Base-by-base conservation (phyloP, 768 basidiomycete genomes). In the Pholiota molesta region DNA sequence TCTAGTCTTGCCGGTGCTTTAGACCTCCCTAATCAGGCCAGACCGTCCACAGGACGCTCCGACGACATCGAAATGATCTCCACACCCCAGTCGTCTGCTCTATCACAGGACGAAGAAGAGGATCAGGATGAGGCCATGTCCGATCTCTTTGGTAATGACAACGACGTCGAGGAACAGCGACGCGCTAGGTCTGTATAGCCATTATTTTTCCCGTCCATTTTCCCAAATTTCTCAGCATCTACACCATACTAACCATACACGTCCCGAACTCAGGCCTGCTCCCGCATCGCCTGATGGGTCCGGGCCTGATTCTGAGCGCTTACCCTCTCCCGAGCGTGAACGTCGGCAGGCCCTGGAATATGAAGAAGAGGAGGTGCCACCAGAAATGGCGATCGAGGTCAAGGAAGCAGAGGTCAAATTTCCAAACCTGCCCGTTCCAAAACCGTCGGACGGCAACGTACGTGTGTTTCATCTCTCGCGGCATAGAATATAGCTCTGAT, bases 361-460 rank as follows among this genome's bases (percentile, higher is more conserved):
- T 71, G 85, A 83, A 67, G 93, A 94, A 72, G 90, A 92, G 29
- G 90, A 92, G 11, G 82, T 83, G 63, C 83, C 87, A 5, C 80
- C 77, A 31, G 83, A 84, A 60, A 77, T 85, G 8, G 78, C 81
- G 2, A 74, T 84, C 0, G 83, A 83, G 61, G 81, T 86, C 53
- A 79, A 83, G 60, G 90, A 92, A 67, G 91, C 90, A 16, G 78
- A 88, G 55, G 86, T 94, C 49, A 80, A 85, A 31, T 88, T 97
- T 66, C 95, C 94, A n/a, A 96, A 97, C 70, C 82, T 95, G 23
- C 92, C 92, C 11, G 83, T 90, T 23, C 90, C 94, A 56, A 84
- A 83, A 67, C 88, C 87, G 65, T 90, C 91, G 61, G 90, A 95
- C 72, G 89, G 88, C 58, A 84, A 91, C 71, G 96, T 96, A 90